Evolutionary conservation across 257 asterid species (phyloP).

Genomic region (Verbascum thapsus): DNA sequence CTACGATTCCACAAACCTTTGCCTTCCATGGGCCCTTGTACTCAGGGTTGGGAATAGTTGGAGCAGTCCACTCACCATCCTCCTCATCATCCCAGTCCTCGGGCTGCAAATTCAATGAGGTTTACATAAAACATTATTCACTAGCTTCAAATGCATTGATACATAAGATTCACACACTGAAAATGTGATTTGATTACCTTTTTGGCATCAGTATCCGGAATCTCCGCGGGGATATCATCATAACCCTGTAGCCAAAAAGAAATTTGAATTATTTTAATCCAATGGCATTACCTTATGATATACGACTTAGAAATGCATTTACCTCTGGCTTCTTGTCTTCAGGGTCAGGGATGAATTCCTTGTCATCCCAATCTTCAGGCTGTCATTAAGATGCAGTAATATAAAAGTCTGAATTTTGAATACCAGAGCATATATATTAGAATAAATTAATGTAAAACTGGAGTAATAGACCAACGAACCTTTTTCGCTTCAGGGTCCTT

Average conservation of each 20-base stretch:
- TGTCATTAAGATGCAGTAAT: no score
- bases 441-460: no score
- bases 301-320: conserved; percentile 4
- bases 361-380: conserved; percentile 99
- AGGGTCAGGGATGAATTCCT: conserved; percentile 87
- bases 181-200: conserved; percentile 49
- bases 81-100: conserved; percentile 15
- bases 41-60: conserved; percentile 72
- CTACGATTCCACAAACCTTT: conserved; percentile 51
- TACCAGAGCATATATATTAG: no score
- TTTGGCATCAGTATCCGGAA: conserved; percentile 87
- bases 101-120: conserved; percentile 46
- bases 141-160: background rate
- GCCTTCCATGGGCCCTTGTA: conserved; percentile 93
- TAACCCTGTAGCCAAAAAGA: conserved; percentile 58
- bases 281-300: background rate
- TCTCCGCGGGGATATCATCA: conserved; percentile 90
- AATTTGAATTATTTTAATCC: background rate
- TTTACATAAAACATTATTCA: conserved; percentile 2
- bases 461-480: conserved; percentile 42
- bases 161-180: background rate
- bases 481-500: conserved; percentile 96
- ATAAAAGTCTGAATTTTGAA: no score
- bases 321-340: conserved; percentile 99
- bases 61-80: conserved; percentile 98